These are phyloP conservation scores for Jamesozyma hellenica DNA, from an alignment of 805 yeast genomes.

Conservation along the genomic window DNA sequence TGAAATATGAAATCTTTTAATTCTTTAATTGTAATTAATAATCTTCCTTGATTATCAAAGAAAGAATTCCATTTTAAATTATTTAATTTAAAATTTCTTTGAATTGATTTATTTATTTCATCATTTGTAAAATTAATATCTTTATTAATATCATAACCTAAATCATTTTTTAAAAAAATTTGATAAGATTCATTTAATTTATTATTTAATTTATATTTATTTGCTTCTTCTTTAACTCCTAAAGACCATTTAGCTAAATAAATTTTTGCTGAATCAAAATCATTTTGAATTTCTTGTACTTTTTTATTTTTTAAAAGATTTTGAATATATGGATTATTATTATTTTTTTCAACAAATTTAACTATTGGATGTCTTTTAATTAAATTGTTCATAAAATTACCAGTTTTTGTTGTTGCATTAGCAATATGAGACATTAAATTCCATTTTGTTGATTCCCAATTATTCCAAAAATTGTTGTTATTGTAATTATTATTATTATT, in stretches of 20 bases:
- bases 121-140: slow-evolving; percentile 22
- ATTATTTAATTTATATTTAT: slow-evolving; percentile 36
- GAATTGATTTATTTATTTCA: slow-evolving; percentile 46
- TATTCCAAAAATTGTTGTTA: slow-evolving; percentile 15
- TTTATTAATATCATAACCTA: slow-evolving; percentile 40
- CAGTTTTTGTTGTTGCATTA: slow-evolving; percentile 43
- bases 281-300: slow-evolving; percentile 67
- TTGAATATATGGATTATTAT: slow-evolving; percentile 30
- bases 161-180: slow-evolving; percentile 45
- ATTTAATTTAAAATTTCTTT: slow-evolving; percentile 39
- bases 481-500: neutral
- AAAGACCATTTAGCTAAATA: slow-evolving; percentile 95
- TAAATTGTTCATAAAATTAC: slow-evolving; percentile 16
- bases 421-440: slow-evolving; percentile 76
- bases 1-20: slow-evolving; percentile 80
- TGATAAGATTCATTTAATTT: slow-evolving; percentile 51
- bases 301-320: slow-evolving; percentile 65
- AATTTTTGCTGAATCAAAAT: slow-evolving; percentile 85
- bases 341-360: slow-evolving; percentile 36
- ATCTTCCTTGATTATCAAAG: slow-evolving; percentile 70
- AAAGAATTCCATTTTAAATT: slow-evolving; percentile 73
- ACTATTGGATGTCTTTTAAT: slow-evolving; percentile 25
- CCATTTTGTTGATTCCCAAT: slow-evolving; percentile 58
- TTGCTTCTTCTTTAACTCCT: slow-evolving; percentile 86
- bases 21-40: slow-evolving; percentile 64